phyloP scores from a whole-genome alignment of 148 eudicot species.

The Fallopia convolvulus region DNA sequence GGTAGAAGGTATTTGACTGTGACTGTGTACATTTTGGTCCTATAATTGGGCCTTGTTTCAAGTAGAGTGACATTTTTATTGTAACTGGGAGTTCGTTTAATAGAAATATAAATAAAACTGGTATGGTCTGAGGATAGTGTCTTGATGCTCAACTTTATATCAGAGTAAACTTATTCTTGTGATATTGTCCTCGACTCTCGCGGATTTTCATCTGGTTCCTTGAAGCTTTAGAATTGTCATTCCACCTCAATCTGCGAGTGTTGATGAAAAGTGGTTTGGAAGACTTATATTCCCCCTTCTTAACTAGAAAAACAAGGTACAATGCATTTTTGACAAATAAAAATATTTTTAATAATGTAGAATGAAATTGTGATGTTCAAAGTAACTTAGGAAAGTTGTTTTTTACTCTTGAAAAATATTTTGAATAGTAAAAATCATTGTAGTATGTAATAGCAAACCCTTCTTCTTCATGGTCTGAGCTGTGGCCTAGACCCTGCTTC shows the following conservation, averaged over 20 bases:
- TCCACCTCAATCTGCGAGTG: neutral
- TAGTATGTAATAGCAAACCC: neutral
- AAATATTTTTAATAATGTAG: neutral
- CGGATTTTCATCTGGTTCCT: neutral
- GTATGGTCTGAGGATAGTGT: neutral
- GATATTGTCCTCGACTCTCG: neutral
- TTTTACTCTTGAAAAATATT: neutral
- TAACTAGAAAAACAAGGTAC: neutral
- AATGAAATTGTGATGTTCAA: neutral
- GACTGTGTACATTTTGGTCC: neutral
- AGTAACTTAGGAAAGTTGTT: neutral
- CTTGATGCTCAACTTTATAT: neutral
- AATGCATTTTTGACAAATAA: neutral
- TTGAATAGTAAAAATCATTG: neutral
- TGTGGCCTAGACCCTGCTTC: neutral
- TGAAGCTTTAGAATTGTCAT: neutral
- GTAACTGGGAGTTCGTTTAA: neutral
- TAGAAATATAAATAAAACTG: neutral
- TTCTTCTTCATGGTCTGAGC: conserved; percentile 1
- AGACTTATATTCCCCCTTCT: neutral
- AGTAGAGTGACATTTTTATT: neutral
- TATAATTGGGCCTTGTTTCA: neutral
- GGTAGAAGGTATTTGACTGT: conserved; percentile 23
- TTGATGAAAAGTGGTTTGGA: neutral
- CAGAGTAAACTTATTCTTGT: neutral